A percentile compares a stretch with the other conserved stretches of the same genome.
Evolutionary conservation across 805 yeast genomes (phyloP).

Genomic region (Candida multigemmis): DNA sequence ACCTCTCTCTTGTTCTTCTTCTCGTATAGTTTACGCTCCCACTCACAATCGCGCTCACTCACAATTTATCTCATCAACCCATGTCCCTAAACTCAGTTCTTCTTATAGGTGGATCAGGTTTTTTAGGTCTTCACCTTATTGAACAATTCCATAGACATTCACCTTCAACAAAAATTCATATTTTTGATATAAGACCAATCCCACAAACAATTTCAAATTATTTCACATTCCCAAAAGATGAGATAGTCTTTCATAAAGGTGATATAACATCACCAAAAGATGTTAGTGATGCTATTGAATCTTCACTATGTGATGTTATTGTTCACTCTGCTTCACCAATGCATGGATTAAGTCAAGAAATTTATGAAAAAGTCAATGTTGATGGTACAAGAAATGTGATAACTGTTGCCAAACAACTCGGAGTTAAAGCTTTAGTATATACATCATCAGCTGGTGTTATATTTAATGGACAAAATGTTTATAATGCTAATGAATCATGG

Average conservation of each 20-base stretch:
- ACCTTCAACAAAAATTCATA: constrained; percentile 69
- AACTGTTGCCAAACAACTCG: constrained; percentile 44
- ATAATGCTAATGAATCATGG: constrained; percentile 89
- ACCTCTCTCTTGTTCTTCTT: no score
- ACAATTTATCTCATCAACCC: no score
- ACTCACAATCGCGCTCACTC: no score
- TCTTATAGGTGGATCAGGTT: constrained; percentile 93
- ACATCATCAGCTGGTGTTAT: constrained; percentile 97
- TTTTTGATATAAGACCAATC: constrained; percentile 84
- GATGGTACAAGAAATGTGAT: constrained; percentile 77
- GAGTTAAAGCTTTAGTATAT: constrained; percentile 68
- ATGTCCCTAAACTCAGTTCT: constrained; percentile 48
- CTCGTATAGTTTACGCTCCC: no score
- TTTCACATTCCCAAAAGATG: constrained; percentile 60
- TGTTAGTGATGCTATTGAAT: constrained; percentile 51
- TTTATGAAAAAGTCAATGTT: constrained; percentile 86
- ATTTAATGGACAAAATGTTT: constrained; percentile 88
- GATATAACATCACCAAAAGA: constrained; percentile 74
- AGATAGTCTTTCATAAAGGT: constrained; percentile 62
- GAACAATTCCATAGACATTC: constrained; percentile 66
- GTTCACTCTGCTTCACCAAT: constrained; percentile 97
- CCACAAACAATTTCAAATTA: constrained; percentile 64
- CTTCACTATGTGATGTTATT: constrained; percentile 58
- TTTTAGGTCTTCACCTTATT: constrained; percentile 83
- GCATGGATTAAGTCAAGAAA: constrained; percentile 75